Evolutionary conservation across 768 basidiomycete genomes (phyloP).

Genomic region (Boletus sensibilis): DNA sequence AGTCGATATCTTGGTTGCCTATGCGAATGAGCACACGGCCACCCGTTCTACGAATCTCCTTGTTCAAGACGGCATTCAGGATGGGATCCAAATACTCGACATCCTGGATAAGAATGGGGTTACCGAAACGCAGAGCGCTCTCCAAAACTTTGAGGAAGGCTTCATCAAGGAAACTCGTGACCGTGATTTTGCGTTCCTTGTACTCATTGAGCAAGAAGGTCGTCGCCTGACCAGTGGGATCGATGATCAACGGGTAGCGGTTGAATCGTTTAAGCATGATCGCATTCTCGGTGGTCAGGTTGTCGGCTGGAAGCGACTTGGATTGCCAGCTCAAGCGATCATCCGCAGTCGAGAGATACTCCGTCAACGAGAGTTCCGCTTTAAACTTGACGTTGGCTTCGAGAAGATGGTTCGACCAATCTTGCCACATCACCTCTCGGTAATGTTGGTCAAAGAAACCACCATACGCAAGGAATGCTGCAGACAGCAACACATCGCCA

Average conservation of each 20-base stretch:
- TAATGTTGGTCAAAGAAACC: constrained; percentile 99
- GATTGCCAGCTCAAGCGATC: constrained; percentile 95
- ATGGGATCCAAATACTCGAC: constrained; percentile 98
- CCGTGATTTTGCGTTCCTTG: constrained; percentile 93
- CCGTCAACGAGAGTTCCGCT: constrained; percentile 85
- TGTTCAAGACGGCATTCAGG: constrained; percentile 95
- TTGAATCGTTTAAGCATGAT: constrained; percentile 99
- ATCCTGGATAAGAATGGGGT: constrained; percentile 95
- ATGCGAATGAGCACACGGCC: constrained; percentile 96
- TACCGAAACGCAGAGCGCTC: constrained; percentile 98
- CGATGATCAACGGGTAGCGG: constrained; percentile 95
- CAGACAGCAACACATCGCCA: constrained; percentile 92
- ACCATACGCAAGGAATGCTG: constrained; percentile 94
- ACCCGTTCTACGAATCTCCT: constrained; percentile 92
- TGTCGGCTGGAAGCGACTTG: constrained; percentile 93
- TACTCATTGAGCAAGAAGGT: constrained; percentile 93
- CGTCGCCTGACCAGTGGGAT: constrained; percentile 97
- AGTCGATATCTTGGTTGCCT: constrained; percentile 98
- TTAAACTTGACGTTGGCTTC: constrained; percentile 94
- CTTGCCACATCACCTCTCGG: constrained; percentile 95
- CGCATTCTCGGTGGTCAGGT: constrained; percentile 96
- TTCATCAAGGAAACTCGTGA: constrained; percentile 98
- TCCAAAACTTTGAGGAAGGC: constrained; percentile 98
- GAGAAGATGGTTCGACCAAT: constrained; percentile 86
- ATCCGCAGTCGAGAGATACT: constrained; percentile 96